A percentile compares a stretch with the other conserved stretches of the same genome.
Conservation (phyloP, 345 rosid genomes). For the Arabis alpina region DNA sequence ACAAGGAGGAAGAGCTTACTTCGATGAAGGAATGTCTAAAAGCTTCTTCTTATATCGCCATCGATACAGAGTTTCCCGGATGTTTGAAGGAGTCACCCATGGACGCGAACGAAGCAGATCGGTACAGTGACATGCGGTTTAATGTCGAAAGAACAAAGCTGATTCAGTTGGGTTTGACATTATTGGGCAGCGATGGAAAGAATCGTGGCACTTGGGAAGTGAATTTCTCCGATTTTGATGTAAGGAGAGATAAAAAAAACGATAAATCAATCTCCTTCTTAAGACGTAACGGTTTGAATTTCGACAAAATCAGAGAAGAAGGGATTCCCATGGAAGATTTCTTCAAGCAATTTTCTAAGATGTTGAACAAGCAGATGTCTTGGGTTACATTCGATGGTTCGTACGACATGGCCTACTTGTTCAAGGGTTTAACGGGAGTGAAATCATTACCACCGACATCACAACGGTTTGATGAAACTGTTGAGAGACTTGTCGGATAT, state of each 20-base stretch:
- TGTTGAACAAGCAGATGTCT: background rate
- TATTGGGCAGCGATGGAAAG: too few relatives aligned
- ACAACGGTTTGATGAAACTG: background rate
- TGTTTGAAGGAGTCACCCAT: background rate
- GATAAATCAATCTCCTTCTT: constrained; percentile 19
- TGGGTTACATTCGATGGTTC: constrained; percentile 29
- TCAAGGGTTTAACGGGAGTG: background rate
- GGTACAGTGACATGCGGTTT: background rate
- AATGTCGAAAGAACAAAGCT: constrained; percentile 25
- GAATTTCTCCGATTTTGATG: constrained; percentile 27
- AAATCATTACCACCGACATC: background rate
- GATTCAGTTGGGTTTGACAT: too few relatives aligned
- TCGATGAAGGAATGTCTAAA: background rate
- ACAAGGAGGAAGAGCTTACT: constrained; percentile 4
- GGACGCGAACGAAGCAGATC: background rate
- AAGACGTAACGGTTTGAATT: constrained; percentile 7
- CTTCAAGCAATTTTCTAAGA: background rate
- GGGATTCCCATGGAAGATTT: background rate
- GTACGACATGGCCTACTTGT: constrained; percentile 25
- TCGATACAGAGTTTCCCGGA: constrained; percentile 32
- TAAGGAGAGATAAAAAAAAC: background rate
- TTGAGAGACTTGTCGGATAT: background rate
- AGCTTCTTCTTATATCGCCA: background rate
- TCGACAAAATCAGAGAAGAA: constrained; percentile 15
- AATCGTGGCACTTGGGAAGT: constrained; percentile 12